These are phyloP conservation scores for Amylocystis lapponica DNA, from an alignment of 768 basidiomycete species.

Conservation along the genomic window DNA sequence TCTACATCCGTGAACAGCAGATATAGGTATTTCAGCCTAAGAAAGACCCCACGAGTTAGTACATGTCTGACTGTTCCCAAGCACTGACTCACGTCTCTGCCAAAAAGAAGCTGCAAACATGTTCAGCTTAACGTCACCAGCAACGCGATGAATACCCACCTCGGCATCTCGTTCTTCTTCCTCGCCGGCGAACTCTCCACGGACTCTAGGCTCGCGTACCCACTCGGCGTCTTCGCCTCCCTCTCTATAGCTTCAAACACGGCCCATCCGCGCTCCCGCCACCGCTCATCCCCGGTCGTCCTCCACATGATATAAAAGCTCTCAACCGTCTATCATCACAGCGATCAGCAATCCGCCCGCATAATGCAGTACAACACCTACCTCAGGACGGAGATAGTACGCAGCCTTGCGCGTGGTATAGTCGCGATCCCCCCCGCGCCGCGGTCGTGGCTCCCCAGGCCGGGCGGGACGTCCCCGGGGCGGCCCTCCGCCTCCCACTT, in stretches of 20 bases:
- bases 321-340: conserved; percentile 68
- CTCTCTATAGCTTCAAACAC: conserved; percentile 66
- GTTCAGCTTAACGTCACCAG: no score
- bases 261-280: conserved; percentile 69
- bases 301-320: conserved; percentile 70
- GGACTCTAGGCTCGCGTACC: conserved; percentile 52
- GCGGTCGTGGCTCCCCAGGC: conserved; percentile 38
- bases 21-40: conserved; percentile 64
- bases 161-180: conserved; percentile 60
- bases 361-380: conserved; percentile 41
- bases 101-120: conserved; percentile 42
- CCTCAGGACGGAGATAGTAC: conserved; percentile 70
- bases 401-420: conserved; percentile 40
- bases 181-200: conserved; percentile 41
- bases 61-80: neutral
- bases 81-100: conserved; percentile 40
- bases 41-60: neutral
- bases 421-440: conserved; percentile 35
- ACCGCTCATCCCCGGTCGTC: conserved; percentile 58
- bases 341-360: conserved; percentile 62
- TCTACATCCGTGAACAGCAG: conserved; percentile 64
- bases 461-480: conserved; percentile 41
- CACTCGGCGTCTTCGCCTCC: conserved; percentile 49
- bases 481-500: conserved; percentile 31
- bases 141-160: conserved; percentile 32